These are phyloP conservation scores for Torulaspora microellipsoides DNA, from an alignment of 805 yeast species.

Conservation along the genomic window DNA sequence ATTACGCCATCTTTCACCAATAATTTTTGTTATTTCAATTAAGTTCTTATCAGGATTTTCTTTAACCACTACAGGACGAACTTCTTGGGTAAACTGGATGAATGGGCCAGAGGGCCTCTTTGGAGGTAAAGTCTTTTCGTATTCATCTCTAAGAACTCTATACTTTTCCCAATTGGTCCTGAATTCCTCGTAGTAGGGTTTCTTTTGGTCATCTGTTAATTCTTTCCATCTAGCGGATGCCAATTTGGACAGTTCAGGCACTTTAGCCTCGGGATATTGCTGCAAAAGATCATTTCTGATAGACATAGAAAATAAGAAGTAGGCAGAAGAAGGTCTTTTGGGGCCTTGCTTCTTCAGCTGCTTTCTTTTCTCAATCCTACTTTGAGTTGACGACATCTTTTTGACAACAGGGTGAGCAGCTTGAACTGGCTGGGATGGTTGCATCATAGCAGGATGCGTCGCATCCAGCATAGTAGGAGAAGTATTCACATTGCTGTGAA, in stretches of 20 bases:
- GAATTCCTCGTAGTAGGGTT: constrained; percentile 64
- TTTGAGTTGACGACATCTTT: constrained; percentile 34
- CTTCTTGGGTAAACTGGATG: constrained; percentile 34
- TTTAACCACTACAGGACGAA: constrained; percentile 31
- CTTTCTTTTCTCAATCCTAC: constrained; percentile 35
- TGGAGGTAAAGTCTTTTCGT: constrained; percentile 35
- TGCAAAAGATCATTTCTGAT: constrained; percentile 31
- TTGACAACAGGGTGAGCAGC: constrained; percentile 23
- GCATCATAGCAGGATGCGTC: constrained; percentile 23
- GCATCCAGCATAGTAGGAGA: constrained; percentile 24
- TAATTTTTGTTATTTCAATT: constrained; percentile 32
- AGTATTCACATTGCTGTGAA: constrained; percentile 21
- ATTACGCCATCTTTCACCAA: constrained; percentile 34
- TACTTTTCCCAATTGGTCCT: constrained; percentile 35
- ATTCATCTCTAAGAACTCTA: constrained; percentile 34
- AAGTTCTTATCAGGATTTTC: constrained; percentile 34
- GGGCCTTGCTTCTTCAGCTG: constrained; percentile 36
- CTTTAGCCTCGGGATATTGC: constrained; percentile 35
- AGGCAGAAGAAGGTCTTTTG: constrained; percentile 38
- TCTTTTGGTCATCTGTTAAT: constrained; percentile 66
- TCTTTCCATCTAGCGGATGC: constrained; percentile 92
- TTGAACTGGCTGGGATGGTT: constrained; percentile 21
- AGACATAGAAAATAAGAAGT: constrained; percentile 35
- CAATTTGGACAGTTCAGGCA: constrained; percentile 47
- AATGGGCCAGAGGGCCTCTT: constrained; percentile 39